Evolutionary conservation across 768 basidiomycete species (phyloP), one percentile per base, ranked within the genome.

Genomic region (Lactarius vividus): DNA sequence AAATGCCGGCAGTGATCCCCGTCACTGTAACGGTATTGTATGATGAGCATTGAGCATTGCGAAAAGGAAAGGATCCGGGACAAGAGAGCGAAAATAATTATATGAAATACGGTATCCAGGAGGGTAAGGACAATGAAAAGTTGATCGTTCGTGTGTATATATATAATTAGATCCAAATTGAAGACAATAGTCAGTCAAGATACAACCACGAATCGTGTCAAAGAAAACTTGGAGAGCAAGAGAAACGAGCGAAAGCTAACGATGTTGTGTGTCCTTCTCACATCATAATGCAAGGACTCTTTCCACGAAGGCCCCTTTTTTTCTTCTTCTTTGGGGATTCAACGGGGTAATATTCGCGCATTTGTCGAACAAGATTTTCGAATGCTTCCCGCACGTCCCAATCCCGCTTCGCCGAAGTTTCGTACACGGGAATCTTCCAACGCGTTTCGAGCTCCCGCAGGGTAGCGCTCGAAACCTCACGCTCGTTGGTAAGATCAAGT

Each of bases 401-500:
- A 72, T 92, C 87, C 56, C 84, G 81, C 75, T 93, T 94, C 11
- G 92, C 90, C n/a, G 91, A 92, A 3, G 92, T 94, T 77, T 94
- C 92, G 73, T 89, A 93, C 72, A 91, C 89, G 7, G 83, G 89
- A n/a, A 91, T 77, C 16, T 79, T 79, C 91, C 91, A 92, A 2
- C 81, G 81, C 37, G 75, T 79, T 23, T 88, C 84, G 13, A 91
- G 82, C 11, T 83, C 77, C 72, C 88, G 84, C 39, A 92, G 88
- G 0, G 84, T 84, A 49, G 73, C 78, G 55, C 82, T 80, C 20
- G 85, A 84, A 7, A 95, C 89, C 73, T 94, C 91, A 37, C 94
- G 84, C 74, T 95, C 93, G 65, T 83, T 86, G 31, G 83, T 83
- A 44, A 95, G 83, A 74, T 95, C 94, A 49, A 89, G 80, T 74